Evolutionary conservation across 495 filamentous ascomycete genomes (phyloP).

Genomic region (Xylaria venustula): DNA sequence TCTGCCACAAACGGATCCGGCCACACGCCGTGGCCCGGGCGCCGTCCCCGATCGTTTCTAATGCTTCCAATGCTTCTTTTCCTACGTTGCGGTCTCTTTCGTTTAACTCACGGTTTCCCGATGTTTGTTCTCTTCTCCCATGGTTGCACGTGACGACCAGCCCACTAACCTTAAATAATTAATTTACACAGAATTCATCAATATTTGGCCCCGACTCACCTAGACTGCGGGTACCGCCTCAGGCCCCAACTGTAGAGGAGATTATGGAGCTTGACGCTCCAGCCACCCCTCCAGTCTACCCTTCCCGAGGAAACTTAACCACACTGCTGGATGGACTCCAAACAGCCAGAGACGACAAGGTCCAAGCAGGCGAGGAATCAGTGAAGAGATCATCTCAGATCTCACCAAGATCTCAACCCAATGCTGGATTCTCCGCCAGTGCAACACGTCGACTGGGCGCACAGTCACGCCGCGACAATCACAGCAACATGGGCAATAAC

Average conservation of each 20-base stretch:
- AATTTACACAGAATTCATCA: slow-evolving; percentile 4
- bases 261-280: slow-evolving; percentile 15
- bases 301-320: slow-evolving; percentile 24
- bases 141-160: background rate
- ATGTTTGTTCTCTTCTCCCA: slow-evolving; percentile 10
- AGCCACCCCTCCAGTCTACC: slow-evolving; percentile 10
- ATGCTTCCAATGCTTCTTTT: background rate
- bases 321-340: slow-evolving; percentile 29
- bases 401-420: slow-evolving; percentile 20
- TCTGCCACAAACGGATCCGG: background rate
- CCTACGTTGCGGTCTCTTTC: background rate
- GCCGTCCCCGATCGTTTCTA: background rate
- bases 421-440: slow-evolving; percentile 16
- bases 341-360: slow-evolving; percentile 22
- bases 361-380: slow-evolving; percentile 19
- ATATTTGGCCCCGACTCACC: slow-evolving; percentile 11
- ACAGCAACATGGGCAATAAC: background rate
- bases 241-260: slow-evolving; percentile 3
- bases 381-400: slow-evolving; percentile 16
- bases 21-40: background rate
- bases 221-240: slow-evolving; percentile 21
- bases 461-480: slow-evolving; percentile 7
- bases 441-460: slow-evolving; percentile 14
- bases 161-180: background rate
- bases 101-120: slow-evolving; percentile 10